phyloP scores from a whole-genome alignment of 805 yeast genomes.

The Hanseniaspora clermontiae region DNA sequence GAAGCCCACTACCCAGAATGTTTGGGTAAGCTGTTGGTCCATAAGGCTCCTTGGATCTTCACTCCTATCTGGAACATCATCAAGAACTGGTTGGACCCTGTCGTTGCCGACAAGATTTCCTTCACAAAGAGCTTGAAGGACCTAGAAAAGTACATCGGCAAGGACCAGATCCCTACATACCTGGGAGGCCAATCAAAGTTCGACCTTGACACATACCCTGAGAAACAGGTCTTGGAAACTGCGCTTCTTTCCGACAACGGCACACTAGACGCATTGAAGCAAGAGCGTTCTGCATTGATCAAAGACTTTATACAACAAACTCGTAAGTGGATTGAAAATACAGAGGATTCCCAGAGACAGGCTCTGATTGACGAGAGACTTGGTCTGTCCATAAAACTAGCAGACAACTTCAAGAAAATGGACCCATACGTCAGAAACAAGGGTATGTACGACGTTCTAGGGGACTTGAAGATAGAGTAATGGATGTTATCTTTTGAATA shows the following conservation, averaged over 20 bases:
- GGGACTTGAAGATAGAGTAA: slow-evolving; percentile 30
- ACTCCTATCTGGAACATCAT: slow-evolving; percentile 88
- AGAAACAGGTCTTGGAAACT: slow-evolving; percentile 41
- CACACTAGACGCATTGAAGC: slow-evolving; percentile 33
- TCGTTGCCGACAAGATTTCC: slow-evolving; percentile 78
- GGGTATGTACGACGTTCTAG: slow-evolving; percentile 65
- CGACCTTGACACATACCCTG: slow-evolving; percentile 43
- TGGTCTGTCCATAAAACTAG: slow-evolving; percentile 38
- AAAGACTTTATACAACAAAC: slow-evolving; percentile 52
- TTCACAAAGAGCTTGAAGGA: slow-evolving; percentile 67
- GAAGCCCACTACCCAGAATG: slow-evolving; percentile 97
- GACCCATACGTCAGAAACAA: slow-evolving; percentile 79
- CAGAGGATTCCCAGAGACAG: slow-evolving; percentile 38
- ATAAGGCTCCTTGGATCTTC: slow-evolving; percentile 95
- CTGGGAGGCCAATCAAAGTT: slow-evolving; percentile 62
- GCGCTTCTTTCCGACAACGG: slow-evolving; percentile 29
- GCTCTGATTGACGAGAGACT: slow-evolving; percentile 43
- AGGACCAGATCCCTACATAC: slow-evolving; percentile 48
- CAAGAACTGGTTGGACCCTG: slow-evolving; percentile 92
- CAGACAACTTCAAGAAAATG: slow-evolving; percentile 49
- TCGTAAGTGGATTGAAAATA: slow-evolving; percentile 62
- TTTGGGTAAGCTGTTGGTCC: slow-evolving; percentile 70
- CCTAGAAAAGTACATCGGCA: slow-evolving; percentile 47
- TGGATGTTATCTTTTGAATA: not conserved
- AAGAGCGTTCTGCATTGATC: slow-evolving; percentile 44